Evolutionary conservation across 257 asterid species (phyloP), one percentile per base, ranked within the genome.

Genomic region (Haberlea rhodopensis): DNA sequence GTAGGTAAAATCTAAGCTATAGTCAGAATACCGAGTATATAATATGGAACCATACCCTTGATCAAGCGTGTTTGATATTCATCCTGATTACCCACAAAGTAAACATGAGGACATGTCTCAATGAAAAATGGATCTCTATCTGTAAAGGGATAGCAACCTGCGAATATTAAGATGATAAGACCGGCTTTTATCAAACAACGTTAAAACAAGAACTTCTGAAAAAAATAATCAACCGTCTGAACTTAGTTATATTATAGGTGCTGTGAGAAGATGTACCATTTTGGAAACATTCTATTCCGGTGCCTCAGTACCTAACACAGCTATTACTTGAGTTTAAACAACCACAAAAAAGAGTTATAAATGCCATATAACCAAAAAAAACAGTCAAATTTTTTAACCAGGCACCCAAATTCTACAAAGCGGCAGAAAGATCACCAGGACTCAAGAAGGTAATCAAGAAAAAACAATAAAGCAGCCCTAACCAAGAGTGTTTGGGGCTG

Each of bases 401-500:
- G 26, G 48, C 28, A 61, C 55, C 28, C 27, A 26, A 61, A 19
- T 32, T 19, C 48, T 13, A 53, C 15, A 57, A 57, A 57, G 72
- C 6, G 31, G 22, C 15, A 24, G 57, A 45, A 21, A 23, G 5
- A 34, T 21, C 69, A 52, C 16, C 21, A n/a, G 21, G 25, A 34
- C 54, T 55, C 55, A 19, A 43, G 18, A 45, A 28, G 21, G n/a
- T 27, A 23, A 40, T 23, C 22, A 6, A 63, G 55, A 68, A 15
- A 61, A 26, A 60, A 48, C 37, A 76, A 11, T 65, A n/a, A 25
- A 49, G 53, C 66, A 51, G 68, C 70, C 23, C 48, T 60, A 69
- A 90, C 99, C 99, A 73, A 94, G 95, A 66, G 99, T 94, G 67
- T 86, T 94, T 48, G 97, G 97, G 46, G 97, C 89, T 7, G 99